Evolutionary conservation across 257 asterid species (phyloP).

Genomic region (Penstemon davidsonii): DNA sequence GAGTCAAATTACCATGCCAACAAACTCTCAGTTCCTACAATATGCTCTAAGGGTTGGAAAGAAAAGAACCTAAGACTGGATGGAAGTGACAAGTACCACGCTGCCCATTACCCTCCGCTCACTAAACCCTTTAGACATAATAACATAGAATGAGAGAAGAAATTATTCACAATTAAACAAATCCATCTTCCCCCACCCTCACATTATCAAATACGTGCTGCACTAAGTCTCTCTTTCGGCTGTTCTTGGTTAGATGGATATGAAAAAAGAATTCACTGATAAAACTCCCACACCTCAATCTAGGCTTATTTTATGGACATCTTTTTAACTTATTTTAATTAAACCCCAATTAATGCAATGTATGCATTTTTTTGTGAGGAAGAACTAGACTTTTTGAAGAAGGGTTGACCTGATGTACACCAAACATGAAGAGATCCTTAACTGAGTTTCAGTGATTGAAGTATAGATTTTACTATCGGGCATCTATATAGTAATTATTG

Average conservation of each 20-base stretch:
- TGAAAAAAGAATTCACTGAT: conserved; percentile 3
- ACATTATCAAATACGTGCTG: conserved; percentile 2
- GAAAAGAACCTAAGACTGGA: neutral
- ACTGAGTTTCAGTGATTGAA: neutral
- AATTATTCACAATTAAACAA: neutral
- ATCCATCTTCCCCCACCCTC: neutral
- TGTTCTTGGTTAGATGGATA: neutral
- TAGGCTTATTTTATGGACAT: neutral
- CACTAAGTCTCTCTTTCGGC: neutral
- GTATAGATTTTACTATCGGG: neutral
- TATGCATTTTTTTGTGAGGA: conserved; percentile 5
- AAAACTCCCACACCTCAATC: neutral
- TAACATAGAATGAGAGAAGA: neutral
- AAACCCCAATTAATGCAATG: neutral
- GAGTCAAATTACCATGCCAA: neutral
- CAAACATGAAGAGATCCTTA: neutral
- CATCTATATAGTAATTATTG: neutral
- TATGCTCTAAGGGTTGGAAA: neutral
- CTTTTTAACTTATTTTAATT: neutral
- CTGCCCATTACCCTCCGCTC: neutral
- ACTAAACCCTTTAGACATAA: neutral
- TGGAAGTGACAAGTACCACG: neutral
- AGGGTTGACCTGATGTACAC: neutral
- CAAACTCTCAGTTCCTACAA: neutral
- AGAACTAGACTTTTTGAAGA: neutral